Base-by-base conservation (phyloP, 1,284 basidiomycete genomes). In the Tilletia walkeri region DNA sequence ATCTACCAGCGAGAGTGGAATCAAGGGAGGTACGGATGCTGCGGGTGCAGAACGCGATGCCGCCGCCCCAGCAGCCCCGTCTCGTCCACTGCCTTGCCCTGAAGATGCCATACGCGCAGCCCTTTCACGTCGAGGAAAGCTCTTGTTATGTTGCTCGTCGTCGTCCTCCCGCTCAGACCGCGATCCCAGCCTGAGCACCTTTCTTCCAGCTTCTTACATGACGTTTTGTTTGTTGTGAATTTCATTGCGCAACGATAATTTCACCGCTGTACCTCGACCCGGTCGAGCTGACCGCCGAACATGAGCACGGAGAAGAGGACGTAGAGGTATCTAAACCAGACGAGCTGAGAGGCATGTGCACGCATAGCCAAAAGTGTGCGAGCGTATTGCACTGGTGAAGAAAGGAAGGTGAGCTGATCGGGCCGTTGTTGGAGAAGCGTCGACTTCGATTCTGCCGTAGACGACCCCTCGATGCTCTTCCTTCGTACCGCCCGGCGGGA, bases 1-100 rank as follows among this genome's bases (percentile, higher is more conserved):
- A 69, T 85, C 84, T 67, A 84, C 69, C 54, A 84, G 72, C 41
- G 77, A 77, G 56, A 82, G 78, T 20, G 84, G 80, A 53, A 85
- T 81, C 34, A 82, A 76, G 1, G 84, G 84, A 72, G 59, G 59
- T 5, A 63, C 59, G 6, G 30, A 34, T 63, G 59, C 36, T 24
- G 36, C 34, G 7, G 36, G 41, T 45, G 14, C 59, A 16, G 59
- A 41, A 16, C 30, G 14, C 38, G 34, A 16, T 14, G 34, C 14
- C 30, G 36, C 16, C 34, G 59, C 36, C 59, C 10, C 30, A 10
- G 18, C 9, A 45, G 41, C 41, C 3, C 41, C 41, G 41, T 7
- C 41, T 7, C 41, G 6, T 45, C 41, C 41, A 56, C 54, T 24
- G 54, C 54, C 34, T 34, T 56, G 54, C 54, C 20, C 54, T 56